Evolutionary conservation across 495 filamentous ascomycete species (phyloP).

Genomic region (Aspergillus sclerotioniger): DNA sequence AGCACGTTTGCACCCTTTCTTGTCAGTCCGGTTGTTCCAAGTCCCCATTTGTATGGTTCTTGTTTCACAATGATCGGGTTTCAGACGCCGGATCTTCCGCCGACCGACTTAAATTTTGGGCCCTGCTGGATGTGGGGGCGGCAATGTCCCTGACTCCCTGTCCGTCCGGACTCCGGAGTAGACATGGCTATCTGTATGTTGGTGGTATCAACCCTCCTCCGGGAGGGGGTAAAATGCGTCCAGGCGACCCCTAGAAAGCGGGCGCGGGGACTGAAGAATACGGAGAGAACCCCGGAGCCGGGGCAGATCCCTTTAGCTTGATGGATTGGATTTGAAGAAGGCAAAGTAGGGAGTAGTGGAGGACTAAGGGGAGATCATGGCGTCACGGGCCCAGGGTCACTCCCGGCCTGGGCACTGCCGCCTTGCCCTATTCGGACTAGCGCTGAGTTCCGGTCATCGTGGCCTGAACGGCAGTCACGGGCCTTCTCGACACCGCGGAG

Average conservation of each 20-base stretch:
- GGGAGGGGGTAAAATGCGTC: no score
- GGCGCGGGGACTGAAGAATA: neutral
- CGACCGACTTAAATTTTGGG: neutral
- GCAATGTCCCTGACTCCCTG: neutral
- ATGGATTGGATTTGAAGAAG: neutral
- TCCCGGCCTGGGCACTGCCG: neutral
- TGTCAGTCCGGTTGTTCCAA: neutral
- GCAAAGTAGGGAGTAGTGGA: conserved; percentile 7
- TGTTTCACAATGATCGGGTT: conserved; percentile 1
- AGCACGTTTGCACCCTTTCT: neutral
- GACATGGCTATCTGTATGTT: neutral
- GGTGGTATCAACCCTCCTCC: neutral
- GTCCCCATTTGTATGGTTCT: neutral
- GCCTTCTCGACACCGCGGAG: conserved; percentile 9
- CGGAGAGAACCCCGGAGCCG: neutral
- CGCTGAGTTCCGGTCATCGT: conserved; percentile 41
- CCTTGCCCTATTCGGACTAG: conserved; percentile 31
- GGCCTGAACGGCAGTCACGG: conserved; percentile 39
- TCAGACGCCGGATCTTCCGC: conserved; percentile 5
- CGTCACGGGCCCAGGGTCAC: conserved; percentile 28
- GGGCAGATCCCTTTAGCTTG: neutral
- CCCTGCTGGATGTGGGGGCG: conserved; percentile 2
- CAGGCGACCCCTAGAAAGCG: neutral
- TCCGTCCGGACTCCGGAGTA: neutral
- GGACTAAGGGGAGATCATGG: conserved; percentile 16